Base-by-base conservation (phyloP, 352 stramenopile genomes). In the Phytophthora tubulina region DNA sequence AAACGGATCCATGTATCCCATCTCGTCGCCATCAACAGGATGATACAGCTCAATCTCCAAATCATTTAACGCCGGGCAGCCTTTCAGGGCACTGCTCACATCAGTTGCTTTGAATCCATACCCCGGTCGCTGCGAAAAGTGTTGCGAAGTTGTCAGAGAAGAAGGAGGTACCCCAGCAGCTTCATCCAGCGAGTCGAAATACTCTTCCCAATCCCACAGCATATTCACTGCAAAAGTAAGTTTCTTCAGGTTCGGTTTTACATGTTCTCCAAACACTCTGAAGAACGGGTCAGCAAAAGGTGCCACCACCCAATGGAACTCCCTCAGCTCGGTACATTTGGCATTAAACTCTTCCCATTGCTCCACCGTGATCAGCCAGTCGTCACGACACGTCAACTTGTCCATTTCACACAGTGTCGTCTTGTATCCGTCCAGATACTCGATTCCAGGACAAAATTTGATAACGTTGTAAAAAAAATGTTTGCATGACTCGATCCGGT, bases 201-300 rank as follows among this genome's bases (percentile, higher is more conserved):
- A 87, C 30, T 52, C 39, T 17, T 60, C 27, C 80, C 77, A 87
- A 31, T 74, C 41, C 77, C 80, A 87, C 15, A 77, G 42, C 77
- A 85, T 84, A 52, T 74, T 85, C 17, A 81, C 53, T 3, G 39
- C 65, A 32, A 87, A 75, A 6, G 73, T 71, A 14, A 84, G 61
- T 17, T 65, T 70, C 14, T 36, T 75, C 9, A 87, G 67, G 2
- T 64, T 27, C 10, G 77, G 80, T 44, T 87, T 87, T 0, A 65
- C 15, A 50, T 76, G 38, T 11, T 79, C 57, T 9, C 77, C 80
- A 38, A 85, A 87, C 2, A 72, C 59, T 3, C 58, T 63, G 48
- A 87, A 87, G 55, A 84, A 84, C 27, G 71, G 64, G 27, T 80
- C 74, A 13, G 69, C 69, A 53, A 80, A 85, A 1, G 78, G 78